These are phyloP conservation scores for Blastobotrys persicus DNA, from an alignment of 1,139 yeast genomes.

Conservation along the genomic window DNA sequence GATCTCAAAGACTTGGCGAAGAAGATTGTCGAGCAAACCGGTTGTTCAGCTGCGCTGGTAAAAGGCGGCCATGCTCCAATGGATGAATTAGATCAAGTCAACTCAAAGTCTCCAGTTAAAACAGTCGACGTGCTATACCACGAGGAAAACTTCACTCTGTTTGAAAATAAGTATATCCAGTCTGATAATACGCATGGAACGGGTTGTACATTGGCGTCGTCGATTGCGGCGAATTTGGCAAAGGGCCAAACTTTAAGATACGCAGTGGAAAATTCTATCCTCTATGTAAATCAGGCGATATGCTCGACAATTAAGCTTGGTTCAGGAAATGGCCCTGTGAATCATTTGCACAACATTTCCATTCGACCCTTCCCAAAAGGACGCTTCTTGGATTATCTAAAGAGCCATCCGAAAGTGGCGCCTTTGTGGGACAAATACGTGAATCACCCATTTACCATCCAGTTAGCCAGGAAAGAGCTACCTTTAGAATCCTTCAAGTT, in stretches of 20 bases:
- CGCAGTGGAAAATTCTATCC: constrained; percentile 57
- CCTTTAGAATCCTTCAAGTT: constrained; percentile 52
- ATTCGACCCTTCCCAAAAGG: constrained; percentile 42
- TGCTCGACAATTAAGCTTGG: constrained; percentile 45
- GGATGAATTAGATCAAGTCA: constrained; percentile 20
- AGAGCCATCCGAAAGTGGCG: constrained; percentile 53
- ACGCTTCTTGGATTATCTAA: constrained; percentile 51
- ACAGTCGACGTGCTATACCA: constrained; percentile 64
- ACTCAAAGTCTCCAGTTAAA: constrained; percentile 21
- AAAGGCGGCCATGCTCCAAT: constrained; percentile 82
- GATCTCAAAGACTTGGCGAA: constrained; percentile 40
- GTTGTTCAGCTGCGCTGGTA: constrained; percentile 57
- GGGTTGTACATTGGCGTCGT: constrained; percentile 83
- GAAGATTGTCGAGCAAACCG: constrained; percentile 43
- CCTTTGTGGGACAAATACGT: constrained; percentile 58
- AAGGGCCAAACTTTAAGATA: constrained; percentile 45
- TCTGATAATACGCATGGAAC: constrained; percentile 79
- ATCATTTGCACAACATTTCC: constrained; percentile 47
- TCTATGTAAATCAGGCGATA: constrained; percentile 68
- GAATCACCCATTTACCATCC: constrained; percentile 59
- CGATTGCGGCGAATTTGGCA: constrained; percentile 76
- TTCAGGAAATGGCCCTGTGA: constrained; percentile 70
- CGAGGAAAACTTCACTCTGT: constrained; percentile 41
- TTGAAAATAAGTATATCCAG: constrained; percentile 49
- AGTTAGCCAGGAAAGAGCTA: constrained; percentile 53